Evolutionary conservation across 1,139 yeast genomes (phyloP), one percentile per base, ranked within the genome.

Genomic region (Candida sanyaensis): DNA sequence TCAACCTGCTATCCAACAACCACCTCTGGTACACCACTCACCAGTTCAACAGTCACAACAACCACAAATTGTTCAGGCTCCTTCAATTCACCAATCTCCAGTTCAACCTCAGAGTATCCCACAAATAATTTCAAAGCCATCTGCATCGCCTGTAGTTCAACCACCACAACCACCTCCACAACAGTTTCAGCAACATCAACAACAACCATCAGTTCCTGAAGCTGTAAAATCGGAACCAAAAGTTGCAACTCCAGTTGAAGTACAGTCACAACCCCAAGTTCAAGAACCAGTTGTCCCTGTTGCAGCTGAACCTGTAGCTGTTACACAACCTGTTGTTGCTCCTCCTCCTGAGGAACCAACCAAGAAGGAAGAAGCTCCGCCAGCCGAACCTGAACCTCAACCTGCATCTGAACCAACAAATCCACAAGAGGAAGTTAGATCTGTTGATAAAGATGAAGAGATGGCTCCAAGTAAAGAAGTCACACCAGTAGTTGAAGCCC

Each of bases 161-260:
- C 50, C 27, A 41, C 45, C 17, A 6, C 41, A n/a, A 4, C 49
- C 23, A 37, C 43, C 30, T 24, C 37, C 29, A 21, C 51, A 13
- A 17, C 37, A 12, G 17, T n/a, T n/a, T n/a, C n/a, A n/a, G n/a
- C n/a, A n/a, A n/a, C n/a, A n/a, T n/a, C n/a, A n/a, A n/a, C 34
- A 46, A 37, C 47, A 30, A 31, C 54, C 46, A 37, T 50, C 54
- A 32, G 41, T 40, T n/a, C 50, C 17, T 30, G 41, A 26, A 39
- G 24, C 37, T 8, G 36, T 17, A 41, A 29, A 27, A 30, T 26
- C 27, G 5, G 34, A 34, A 12, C 37, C 43, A 41, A 36, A 24
- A 24, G 39, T 36, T 24, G 39, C 23, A 36, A 17, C 28, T 4
- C 39, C 39, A n/a, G 29, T 10, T 23, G n/a, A 24, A 24, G 4